Percentiles rank a stretch among this genome's conserved stretches.
Conservation (phyloP, 441 rosid genomes). For the Kokia cookei region DNA sequence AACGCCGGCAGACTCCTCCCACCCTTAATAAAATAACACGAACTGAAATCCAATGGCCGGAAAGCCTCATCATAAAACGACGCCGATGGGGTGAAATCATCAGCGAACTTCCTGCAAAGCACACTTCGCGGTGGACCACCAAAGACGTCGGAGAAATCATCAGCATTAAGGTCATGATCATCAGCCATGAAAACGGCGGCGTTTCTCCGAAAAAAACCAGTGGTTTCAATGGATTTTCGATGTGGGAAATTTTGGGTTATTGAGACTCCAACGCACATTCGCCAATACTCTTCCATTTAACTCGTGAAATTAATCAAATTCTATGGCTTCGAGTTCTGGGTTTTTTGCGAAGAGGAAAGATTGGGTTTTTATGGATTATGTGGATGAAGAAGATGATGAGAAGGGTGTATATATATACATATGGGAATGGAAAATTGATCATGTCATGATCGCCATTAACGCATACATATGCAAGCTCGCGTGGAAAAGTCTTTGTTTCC, state of each 20-base stretch:
- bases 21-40: constrained; percentile 19
- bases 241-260: constrained; percentile 19
- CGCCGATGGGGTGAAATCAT: constrained; percentile 39
- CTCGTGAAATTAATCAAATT: not conserved
- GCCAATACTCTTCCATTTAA: constrained; percentile 70
- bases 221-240: constrained; percentile 32
- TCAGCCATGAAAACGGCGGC: not conserved
- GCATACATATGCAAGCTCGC: no score
- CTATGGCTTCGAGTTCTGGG: not conserved
- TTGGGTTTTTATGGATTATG: no score
- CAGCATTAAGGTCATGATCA: constrained; percentile 31
- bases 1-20: constrained; percentile 66
- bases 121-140: constrained; percentile 82
- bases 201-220: not conserved
- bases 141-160: constrained; percentile 77
- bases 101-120: constrained; percentile 51
- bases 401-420: no score
- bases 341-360: no score
- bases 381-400: no score
- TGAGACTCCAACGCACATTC: constrained; percentile 46
- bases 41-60: constrained; percentile 27
- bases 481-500: no score
- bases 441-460: no score
- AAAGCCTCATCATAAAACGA: constrained; percentile 69
- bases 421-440: no score